phyloP scores from a whole-genome alignment of 2,329 filamentous ascomycete species.

The Ophiostoma novo-ulmi region DNA sequence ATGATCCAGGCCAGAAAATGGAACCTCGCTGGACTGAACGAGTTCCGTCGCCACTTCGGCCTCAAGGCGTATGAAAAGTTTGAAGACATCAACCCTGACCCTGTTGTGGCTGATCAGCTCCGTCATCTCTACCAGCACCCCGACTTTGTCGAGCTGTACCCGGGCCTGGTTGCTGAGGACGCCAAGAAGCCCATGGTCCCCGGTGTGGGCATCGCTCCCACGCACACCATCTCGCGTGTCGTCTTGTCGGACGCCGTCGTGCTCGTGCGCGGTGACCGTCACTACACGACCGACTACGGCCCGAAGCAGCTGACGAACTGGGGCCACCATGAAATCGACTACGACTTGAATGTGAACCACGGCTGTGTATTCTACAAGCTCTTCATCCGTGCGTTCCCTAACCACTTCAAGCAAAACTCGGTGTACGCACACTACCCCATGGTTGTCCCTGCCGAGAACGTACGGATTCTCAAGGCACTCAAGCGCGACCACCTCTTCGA shows the following conservation, averaged over 20 bases:
- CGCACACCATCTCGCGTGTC: constrained; percentile 71
- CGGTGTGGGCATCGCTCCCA: constrained; percentile 69
- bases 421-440: constrained; percentile 78
- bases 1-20: constrained; percentile 72
- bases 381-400: constrained; percentile 71
- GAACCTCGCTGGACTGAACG: constrained; percentile 74
- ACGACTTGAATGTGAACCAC: constrained; percentile 67
- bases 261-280: constrained; percentile 71
- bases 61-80: constrained; percentile 71
- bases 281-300: constrained; percentile 74
- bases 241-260: constrained; percentile 73
- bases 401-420: constrained; percentile 71
- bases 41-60: constrained; percentile 78
- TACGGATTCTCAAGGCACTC: constrained; percentile 62
- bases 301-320: constrained; percentile 73
- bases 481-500: constrained; percentile 64
- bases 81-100: constrained; percentile 77
- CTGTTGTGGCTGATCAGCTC: constrained; percentile 60
- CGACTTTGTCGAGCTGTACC: constrained; percentile 75
- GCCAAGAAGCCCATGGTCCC: constrained; percentile 68
- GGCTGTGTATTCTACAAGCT: constrained; percentile 84
- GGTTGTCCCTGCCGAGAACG: constrained; percentile 65
- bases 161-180: constrained; percentile 70
- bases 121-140: constrained; percentile 69
- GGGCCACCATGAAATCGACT: constrained; percentile 71